Conservation (phyloP, 2,329 filamentous ascomycete species). For the Pseudofabraea citricarpa region DNA sequence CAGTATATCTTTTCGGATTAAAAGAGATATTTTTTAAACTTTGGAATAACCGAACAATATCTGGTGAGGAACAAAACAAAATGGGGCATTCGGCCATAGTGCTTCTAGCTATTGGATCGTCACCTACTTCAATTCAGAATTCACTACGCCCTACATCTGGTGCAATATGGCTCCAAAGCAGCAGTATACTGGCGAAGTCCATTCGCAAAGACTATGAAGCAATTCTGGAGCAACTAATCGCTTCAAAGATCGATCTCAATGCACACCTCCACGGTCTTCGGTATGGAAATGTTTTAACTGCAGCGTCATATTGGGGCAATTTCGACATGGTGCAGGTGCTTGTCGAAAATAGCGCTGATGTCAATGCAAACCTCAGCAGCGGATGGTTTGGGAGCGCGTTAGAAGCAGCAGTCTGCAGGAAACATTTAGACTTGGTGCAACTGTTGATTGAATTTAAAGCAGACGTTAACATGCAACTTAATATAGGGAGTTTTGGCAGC, state of each 20-base stretch:
- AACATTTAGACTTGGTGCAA: too few species aligned
- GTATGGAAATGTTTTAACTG: conserved; percentile 3
- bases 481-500: too few species aligned
- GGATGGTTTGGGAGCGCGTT: neutral
- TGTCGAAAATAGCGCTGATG: conserved; percentile 2
- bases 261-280: neutral
- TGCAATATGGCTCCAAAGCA: neutral
- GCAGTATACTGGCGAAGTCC: neutral
- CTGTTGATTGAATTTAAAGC: too few species aligned
- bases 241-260: conserved; percentile 3
- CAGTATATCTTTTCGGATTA: neutral
- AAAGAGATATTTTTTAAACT: neutral
- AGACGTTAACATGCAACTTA: too few species aligned
- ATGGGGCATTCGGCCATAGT: neutral
- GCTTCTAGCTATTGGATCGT: too few species aligned
- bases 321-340: neutral
- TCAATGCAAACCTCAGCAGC: neutral
- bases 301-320: conserved; percentile 1
- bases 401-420: too few species aligned
- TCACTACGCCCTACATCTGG: neutral
- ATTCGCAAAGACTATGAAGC: neutral
- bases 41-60: neutral
- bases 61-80: neutral
- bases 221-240: conserved; percentile 5
- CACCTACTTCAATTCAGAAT: too few species aligned